Percentiles rank a stretch among this genome's conserved stretches.
phyloP scores from a whole-genome alignment of 2,329 filamentous ascomycete genomes.

The Fusarium sp. region DNA sequence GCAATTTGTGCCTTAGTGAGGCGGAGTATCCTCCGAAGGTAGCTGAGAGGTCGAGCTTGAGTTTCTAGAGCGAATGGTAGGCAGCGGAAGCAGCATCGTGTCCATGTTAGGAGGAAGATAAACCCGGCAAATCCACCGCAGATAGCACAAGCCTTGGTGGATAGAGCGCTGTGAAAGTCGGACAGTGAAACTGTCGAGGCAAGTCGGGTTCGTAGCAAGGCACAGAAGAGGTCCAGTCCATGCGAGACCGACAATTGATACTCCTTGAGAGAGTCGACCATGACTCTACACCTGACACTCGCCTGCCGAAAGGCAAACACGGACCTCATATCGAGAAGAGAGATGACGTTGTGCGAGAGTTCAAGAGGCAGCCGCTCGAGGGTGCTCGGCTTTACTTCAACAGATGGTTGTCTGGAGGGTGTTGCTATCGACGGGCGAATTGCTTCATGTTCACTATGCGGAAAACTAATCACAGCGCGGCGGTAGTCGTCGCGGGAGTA shows the following conservation, averaged over 20 bases:
- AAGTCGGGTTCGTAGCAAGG: conserved; percentile 49
- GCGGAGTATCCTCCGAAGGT: neutral
- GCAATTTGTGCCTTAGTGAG: neutral
- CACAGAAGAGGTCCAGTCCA: conserved; percentile 51
- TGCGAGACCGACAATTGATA: conserved; percentile 45
- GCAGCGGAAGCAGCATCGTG: conserved; percentile 50
- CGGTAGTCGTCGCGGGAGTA: conserved; percentile 51
- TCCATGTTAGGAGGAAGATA: conserved; percentile 48
- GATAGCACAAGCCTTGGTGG: conserved; percentile 46
- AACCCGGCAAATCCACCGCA: conserved; percentile 48
- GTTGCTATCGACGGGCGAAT: conserved; percentile 50
- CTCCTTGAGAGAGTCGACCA: conserved; percentile 44
- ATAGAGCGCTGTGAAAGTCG: conserved; percentile 46
- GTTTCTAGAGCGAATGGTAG: conserved; percentile 23
- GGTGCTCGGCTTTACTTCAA: conserved; percentile 40
- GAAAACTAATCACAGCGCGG: conserved; percentile 52
- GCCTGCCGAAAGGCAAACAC: conserved; percentile 52
- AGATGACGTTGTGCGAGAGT: conserved; percentile 49
- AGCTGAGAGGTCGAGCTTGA: neutral
- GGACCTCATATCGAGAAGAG: conserved; percentile 51
- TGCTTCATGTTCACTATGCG: conserved; percentile 45
- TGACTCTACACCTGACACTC: conserved; percentile 43
- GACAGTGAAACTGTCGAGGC: conserved; percentile 43
- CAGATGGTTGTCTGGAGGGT: conserved; percentile 44
- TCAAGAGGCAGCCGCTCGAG: conserved; percentile 52